Conservation (phyloP, 179 eudicot species). For the Silene noctiflora region DNA sequence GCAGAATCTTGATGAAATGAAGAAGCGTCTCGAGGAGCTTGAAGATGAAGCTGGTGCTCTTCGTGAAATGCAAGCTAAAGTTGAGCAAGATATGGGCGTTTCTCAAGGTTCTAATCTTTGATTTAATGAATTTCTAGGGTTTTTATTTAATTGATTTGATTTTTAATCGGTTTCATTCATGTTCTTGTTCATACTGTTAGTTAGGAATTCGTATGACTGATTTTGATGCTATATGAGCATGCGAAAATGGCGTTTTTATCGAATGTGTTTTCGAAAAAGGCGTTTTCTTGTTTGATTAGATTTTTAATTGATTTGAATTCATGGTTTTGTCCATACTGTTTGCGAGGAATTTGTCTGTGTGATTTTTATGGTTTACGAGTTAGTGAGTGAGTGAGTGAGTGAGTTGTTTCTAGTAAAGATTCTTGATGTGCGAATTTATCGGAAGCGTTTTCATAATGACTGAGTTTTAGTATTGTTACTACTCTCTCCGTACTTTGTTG, state of each 20-base stretch:
- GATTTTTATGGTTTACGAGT: neutral
- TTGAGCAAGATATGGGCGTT: conserved; percentile 35
- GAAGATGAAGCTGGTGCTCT: conserved; percentile 44
- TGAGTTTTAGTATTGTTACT: neutral
- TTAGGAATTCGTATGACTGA: neutral
- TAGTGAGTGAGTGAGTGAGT: neutral
- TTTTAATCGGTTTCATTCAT: neutral
- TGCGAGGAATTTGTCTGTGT: neutral
- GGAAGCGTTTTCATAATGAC: neutral
- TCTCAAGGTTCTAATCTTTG: conserved; percentile 25
- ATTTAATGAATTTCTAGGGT: neutral
- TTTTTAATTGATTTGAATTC: neutral
- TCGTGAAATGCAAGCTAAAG: conserved; percentile 42
- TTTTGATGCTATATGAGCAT: neutral
- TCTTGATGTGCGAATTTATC: neutral
- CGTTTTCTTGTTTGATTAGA: neutral
- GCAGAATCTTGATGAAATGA: conserved; percentile 35
- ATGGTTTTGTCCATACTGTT: neutral
- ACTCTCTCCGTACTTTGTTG: neutral
- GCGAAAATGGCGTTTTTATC: neutral
- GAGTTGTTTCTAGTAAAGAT: neutral
- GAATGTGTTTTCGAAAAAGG: neutral
- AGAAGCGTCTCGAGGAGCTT: conserved; percentile 33
- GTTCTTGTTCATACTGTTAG: neutral
- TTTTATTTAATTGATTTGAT: neutral